Evolutionary conservation across 116 monocot genomes (phyloP).

Genomic region (Papilionanthe hybrid): DNA sequence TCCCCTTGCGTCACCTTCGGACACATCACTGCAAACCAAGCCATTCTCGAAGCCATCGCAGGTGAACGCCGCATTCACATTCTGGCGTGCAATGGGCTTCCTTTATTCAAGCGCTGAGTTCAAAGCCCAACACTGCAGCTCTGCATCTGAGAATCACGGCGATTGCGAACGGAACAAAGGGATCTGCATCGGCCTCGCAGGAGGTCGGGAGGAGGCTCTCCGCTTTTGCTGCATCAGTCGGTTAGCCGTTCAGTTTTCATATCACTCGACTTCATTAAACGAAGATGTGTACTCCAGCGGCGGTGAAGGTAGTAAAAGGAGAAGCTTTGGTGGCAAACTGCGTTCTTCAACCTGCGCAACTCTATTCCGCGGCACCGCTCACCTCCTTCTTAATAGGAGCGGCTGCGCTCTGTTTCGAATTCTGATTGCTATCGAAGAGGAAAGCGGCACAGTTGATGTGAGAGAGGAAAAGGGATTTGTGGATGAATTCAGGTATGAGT

Average conservation of each 20-base stretch:
- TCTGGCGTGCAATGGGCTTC: conserved; percentile 47
- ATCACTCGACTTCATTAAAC: conserved; percentile 33
- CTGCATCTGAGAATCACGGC: conserved; percentile 48
- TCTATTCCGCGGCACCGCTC: conserved; percentile 9
- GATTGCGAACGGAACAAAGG: conserved; percentile 5
- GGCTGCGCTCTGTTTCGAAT: conserved; percentile 15
- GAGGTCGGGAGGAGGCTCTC: conserved; percentile 35
- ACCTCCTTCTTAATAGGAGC: conserved; percentile 28
- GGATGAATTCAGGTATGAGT: conserved; percentile 24
- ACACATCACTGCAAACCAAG: conserved; percentile 35
- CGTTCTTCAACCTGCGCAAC: conserved; percentile 23
- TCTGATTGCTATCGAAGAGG: conserved; percentile 37
- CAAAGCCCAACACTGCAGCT: conserved; percentile 12
- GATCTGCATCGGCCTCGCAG: conserved; percentile 14
- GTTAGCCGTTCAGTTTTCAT: conserved; percentile 40
- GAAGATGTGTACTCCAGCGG: conserved; percentile 25
- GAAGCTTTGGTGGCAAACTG: conserved; percentile 35
- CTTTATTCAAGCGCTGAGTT: conserved; percentile 37
- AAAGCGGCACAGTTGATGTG: background rate
- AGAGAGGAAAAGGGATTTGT: background rate
- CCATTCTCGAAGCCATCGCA: conserved; percentile 35
- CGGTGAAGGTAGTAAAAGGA: conserved; percentile 28
- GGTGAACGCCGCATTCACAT: conserved; percentile 36
- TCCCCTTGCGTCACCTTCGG: conserved; percentile 32
- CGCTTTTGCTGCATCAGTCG: conserved; percentile 45